Evolutionary conservation across 106 monocot genomes (phyloP).

Genomic region (Dioscorea alata): DNA sequence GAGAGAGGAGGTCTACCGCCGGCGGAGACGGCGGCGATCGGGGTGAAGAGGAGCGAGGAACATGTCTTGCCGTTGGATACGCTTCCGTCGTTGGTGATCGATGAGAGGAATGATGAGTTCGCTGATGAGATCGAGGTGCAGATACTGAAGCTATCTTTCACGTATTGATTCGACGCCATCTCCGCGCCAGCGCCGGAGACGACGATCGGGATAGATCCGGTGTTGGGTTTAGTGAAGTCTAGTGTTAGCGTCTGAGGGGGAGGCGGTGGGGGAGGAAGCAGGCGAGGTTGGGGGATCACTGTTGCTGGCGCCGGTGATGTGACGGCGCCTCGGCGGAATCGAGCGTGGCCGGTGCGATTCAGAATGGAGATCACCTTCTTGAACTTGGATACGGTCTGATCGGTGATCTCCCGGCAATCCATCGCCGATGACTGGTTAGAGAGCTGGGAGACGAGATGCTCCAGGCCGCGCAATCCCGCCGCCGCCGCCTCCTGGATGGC

Average conservation of each 20-base stretch:
- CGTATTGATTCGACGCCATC: conserved; percentile 1
- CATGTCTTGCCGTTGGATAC: conserved; percentile 68
- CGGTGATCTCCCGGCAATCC: conserved; percentile 80
- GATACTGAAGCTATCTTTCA: conserved; percentile 26
- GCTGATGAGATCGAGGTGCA: conserved; percentile 53
- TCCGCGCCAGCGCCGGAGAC: neutral
- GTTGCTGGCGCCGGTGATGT: neutral
- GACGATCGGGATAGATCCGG: too few relatives aligned
- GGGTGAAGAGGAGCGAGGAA: conserved; percentile 11
- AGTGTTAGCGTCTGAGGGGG: neutral
- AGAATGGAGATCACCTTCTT: conserved; percentile 81
- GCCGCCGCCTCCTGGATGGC: conserved; percentile 79
- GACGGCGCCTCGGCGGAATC: conserved; percentile 58
- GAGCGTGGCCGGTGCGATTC: conserved; percentile 89
- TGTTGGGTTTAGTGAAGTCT: conserved; percentile 1
- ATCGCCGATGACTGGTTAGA: conserved; percentile 21
- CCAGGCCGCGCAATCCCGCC: conserved; percentile 67
- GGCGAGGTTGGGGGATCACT: neutral
- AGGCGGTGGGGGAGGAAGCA: neutral
- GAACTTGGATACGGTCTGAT: conserved; percentile 81
- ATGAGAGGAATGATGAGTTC: conserved; percentile 76
- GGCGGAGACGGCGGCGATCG: conserved; percentile 6
- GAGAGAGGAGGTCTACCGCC: conserved; percentile 55
- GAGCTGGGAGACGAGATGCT: conserved; percentile 63
- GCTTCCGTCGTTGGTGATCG: conserved; percentile 84